These are phyloP conservation scores for Rosa hybrid DNA, from an alignment of 331 rosid species.

Conservation along the genomic window DNA sequence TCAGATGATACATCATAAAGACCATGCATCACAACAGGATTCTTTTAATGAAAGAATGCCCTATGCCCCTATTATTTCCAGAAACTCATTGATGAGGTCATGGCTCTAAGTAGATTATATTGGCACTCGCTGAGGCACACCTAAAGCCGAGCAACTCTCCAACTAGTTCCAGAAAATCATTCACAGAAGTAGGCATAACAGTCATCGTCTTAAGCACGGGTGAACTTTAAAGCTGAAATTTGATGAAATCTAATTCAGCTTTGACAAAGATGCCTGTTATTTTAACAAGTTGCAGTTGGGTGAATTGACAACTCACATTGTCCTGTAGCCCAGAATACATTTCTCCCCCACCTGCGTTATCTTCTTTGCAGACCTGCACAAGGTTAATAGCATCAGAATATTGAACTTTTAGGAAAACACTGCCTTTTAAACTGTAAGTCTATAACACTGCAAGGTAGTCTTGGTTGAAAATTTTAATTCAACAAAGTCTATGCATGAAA, in stretches of 20 bases:
- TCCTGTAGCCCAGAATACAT: slow-evolving; percentile 30
- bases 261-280: slow-evolving; percentile 41
- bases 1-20: too few species aligned
- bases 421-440: too few species aligned
- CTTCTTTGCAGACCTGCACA: slow-evolving; percentile 47
- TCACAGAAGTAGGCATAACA: slow-evolving; percentile 22
- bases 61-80: too few species aligned
- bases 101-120: too few species aligned
- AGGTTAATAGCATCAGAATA: neutral
- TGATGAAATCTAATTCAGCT: slow-evolving; percentile 52
- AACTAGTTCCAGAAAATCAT: too few species aligned
- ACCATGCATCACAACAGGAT: too few species aligned
- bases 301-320: slow-evolving; percentile 20
- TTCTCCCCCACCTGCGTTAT: neutral
- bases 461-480: neutral
- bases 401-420: too few species aligned
- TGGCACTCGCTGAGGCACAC: too few species aligned
- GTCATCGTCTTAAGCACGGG: slow-evolving; percentile 49
- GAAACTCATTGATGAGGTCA: too few species aligned
- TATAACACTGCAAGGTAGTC: neutral
- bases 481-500: neutral
- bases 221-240: slow-evolving; percentile 40
- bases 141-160: too few species aligned
- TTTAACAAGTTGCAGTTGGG: slow-evolving; percentile 45
- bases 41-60: too few species aligned